A percentile compares a stretch with the other conserved stretches of the same genome.
phyloP scores from a whole-genome alignment of 2,329 filamentous ascomycete genomes.

The Exophiala spinifera region DNA sequence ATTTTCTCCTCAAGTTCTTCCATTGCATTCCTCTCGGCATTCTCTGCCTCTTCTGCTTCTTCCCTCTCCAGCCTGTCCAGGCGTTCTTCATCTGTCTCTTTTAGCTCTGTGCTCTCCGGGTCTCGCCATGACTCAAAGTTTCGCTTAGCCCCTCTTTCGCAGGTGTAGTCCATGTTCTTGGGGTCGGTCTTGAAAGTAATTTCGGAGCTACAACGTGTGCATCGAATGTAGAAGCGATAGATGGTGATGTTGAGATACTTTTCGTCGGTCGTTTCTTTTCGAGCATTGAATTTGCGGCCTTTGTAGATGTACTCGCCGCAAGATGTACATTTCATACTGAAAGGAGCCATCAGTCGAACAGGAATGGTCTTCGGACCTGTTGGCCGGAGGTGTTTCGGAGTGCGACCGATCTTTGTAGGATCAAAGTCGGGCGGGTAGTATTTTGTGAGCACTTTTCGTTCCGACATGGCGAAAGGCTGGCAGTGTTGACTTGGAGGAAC shows the following conservation, averaged over 20 bases:
- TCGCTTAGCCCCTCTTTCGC: conserved; percentile 77
- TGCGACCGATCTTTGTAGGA: conserved; percentile 71
- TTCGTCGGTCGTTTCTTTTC: conserved; percentile 88
- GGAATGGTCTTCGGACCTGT: conserved; percentile 77
- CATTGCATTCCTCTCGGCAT: conserved; percentile 86
- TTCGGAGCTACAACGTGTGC: conserved; percentile 78
- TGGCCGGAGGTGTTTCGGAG: conserved; percentile 54
- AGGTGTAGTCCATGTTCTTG: conserved; percentile 86
- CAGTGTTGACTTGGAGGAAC: background rate
- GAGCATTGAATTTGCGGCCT: conserved; percentile 90
- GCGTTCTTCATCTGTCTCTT: conserved; percentile 84
- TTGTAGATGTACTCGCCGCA: conserved; percentile 85
- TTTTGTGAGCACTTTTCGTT: conserved; percentile 73
- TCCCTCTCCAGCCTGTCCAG: conserved; percentile 80
- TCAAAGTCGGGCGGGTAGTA: conserved; percentile 77
- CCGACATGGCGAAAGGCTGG: conserved; percentile 63
- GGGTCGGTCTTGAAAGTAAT: conserved; percentile 95
- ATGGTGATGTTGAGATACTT: conserved; percentile 86
- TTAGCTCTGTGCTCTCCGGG: conserved; percentile 51
- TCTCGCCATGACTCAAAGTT: conserved; percentile 92
- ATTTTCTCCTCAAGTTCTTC: conserved; percentile 92
- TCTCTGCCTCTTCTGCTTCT: conserved; percentile 60
- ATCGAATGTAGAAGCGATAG: conserved; percentile 86
- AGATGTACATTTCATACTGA: conserved; percentile 70
- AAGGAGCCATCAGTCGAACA: conserved; percentile 87